A percentile compares a stretch with the other conserved stretches of the same genome.
These are phyloP conservation scores for Aureobasidium zeae DNA, from an alignment of 2,329 filamentous ascomycete genomes.

Conservation along the genomic window DNA sequence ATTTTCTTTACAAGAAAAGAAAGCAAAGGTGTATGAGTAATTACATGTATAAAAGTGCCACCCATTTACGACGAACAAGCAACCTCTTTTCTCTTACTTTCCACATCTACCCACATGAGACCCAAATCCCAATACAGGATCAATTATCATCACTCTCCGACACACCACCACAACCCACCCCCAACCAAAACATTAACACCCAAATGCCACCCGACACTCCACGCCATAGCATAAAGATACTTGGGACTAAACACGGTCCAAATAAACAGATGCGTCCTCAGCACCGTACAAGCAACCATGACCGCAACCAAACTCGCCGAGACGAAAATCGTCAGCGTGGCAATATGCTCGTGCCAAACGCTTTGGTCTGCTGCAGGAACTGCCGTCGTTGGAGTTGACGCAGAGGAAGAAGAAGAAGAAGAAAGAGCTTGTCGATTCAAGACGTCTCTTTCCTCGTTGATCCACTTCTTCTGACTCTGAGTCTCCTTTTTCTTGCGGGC, in stretches of 20 bases:
- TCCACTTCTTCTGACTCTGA: slow-evolving; percentile 21
- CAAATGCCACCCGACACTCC: slow-evolving; percentile 75
- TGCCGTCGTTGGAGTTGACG: no score
- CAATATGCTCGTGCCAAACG: slow-evolving; percentile 28
- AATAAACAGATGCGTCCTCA: slow-evolving; percentile 88
- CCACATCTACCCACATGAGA: no score
- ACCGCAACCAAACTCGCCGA: slow-evolving; percentile 58
- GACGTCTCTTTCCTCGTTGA: slow-evolving; percentile 23
- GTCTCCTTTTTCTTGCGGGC: neutral
- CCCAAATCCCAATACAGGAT: no score
- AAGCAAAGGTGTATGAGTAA: no score
- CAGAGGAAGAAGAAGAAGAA: neutral
- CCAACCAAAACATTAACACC: slow-evolving; percentile 50
- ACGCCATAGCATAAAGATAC: slow-evolving; percentile 84
- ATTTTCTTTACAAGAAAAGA: no score
- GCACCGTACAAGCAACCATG: slow-evolving; percentile 76
- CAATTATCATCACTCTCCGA: neutral
- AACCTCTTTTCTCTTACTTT: no score
- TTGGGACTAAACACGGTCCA: slow-evolving; percentile 99
- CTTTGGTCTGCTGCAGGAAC: no score
- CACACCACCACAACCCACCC: slow-evolving; percentile 4
- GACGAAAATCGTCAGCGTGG: slow-evolving; percentile 61
- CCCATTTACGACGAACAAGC: no score
- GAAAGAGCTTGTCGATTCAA: neutral
- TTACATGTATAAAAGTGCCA: no score